These are phyloP conservation scores for Megacollybia platyphylla DNA, from an alignment of 1,284 basidiomycete genomes.

Conservation along the genomic window DNA sequence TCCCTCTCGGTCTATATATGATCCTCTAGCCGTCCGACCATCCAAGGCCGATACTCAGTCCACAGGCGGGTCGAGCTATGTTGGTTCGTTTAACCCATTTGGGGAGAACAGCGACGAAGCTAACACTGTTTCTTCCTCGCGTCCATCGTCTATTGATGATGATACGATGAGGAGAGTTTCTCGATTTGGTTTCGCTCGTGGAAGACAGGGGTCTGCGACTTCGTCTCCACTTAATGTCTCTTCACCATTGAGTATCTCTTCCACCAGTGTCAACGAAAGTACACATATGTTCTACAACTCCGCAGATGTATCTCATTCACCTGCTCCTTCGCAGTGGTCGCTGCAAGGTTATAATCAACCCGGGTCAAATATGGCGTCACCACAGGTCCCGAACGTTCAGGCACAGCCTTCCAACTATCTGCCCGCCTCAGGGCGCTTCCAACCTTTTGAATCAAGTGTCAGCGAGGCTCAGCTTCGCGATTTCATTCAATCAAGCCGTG, in stretches of 20 bases:
- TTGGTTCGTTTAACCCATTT: constrained; percentile 72
- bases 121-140: constrained; percentile 13
- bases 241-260: constrained; percentile 32
- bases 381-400: constrained; percentile 34
- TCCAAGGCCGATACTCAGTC: constrained; percentile 32
- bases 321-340: constrained; percentile 32
- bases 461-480: constrained; percentile 66
- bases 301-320: constrained; percentile 23
- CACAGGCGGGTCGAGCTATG: constrained; percentile 38
- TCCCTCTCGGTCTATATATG: constrained; percentile 36
- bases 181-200: constrained; percentile 75
- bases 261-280: constrained; percentile 27
- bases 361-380: constrained; percentile 29
- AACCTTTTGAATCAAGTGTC: constrained; percentile 43
- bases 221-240: constrained; percentile 49
- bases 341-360: constrained; percentile 27
- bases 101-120: constrained; percentile 41
- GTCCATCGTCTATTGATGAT: constrained; percentile 35
- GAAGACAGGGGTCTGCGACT: constrained; percentile 42
- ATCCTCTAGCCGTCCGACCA: constrained; percentile 27
- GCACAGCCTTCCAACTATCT: constrained; percentile 13
- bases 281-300: constrained; percentile 29
- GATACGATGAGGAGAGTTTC: constrained; percentile 58
- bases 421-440: constrained; percentile 32
- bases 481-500: constrained; percentile 57